Evolutionary conservation across 2,329 filamentous ascomycete genomes (phyloP).

Genomic region (Nectriaceae sp.): DNA sequence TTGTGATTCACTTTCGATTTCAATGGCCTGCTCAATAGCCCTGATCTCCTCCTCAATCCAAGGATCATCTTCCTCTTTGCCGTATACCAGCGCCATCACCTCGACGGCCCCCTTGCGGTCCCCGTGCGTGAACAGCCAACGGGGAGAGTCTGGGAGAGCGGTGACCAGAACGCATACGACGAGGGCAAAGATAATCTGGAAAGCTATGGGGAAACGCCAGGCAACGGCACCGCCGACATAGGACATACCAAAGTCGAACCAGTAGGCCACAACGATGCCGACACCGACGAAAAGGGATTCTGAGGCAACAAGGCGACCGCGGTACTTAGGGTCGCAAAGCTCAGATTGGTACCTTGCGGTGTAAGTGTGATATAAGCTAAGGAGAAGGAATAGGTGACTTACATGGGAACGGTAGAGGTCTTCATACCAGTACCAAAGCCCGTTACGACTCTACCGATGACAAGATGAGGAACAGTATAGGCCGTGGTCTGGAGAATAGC

Average conservation of each 20-base stretch:
- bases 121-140: conserved; percentile 39
- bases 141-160: conserved; percentile 39
- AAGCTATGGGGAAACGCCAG: conserved; percentile 24
- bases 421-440: conserved; percentile 46
- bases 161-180: conserved; percentile 33
- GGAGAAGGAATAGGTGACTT: background rate
- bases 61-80: conserved; percentile 35
- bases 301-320: background rate
- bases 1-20: conserved; percentile 33
- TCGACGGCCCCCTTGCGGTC: conserved; percentile 35
- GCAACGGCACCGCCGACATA: conserved; percentile 21
- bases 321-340: background rate
- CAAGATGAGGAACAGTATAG: conserved; percentile 45
- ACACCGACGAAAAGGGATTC: background rate
- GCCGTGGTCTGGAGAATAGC: conserved; percentile 55
- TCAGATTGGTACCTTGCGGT: too few species aligned
- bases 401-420: conserved; percentile 38
- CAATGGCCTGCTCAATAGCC: conserved; percentile 43
- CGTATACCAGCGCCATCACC: conserved; percentile 40
- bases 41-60: conserved; percentile 34
- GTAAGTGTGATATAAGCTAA: background rate
- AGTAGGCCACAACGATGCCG: conserved; percentile 36
- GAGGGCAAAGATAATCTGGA: conserved; percentile 38
- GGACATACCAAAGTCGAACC: conserved; percentile 32
- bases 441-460: conserved; percentile 49